Evolutionary conservation across 1,139 yeast genomes (phyloP).

Genomic region (Kodamaea suecica): DNA sequence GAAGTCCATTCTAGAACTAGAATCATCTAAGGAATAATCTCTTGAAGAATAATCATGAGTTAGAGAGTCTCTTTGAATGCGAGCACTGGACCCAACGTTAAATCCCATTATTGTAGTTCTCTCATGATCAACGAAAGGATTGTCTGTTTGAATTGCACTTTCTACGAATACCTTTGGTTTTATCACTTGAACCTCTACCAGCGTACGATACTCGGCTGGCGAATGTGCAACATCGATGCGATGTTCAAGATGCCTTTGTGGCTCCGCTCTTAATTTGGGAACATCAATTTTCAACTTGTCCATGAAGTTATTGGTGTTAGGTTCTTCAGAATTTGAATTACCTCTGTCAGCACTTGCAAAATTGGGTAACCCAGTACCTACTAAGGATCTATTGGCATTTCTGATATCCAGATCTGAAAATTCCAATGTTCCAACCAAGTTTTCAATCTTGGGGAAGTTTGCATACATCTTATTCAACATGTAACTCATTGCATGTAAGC

Average conservation of each 20-base stretch:
- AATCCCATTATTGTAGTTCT: conserved; percentile 9
- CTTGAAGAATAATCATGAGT: too few species aligned
- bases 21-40: conserved; percentile 2
- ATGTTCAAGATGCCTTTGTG: conserved; percentile 1
- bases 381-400: conserved; percentile 64
- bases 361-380: conserved; percentile 61
- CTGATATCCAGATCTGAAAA: conserved; percentile 68
- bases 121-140: conserved; percentile 13
- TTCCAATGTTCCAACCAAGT: conserved; percentile 58
- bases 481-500: conserved; percentile 84
- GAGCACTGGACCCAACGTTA: conserved; percentile 13
- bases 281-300: conserved; percentile 10
- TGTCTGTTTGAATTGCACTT: conserved; percentile 17
- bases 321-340: conserved; percentile 9
- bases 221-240: conserved; percentile 1
- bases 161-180: conserved; percentile 11
- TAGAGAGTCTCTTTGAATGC: conserved; percentile 1
- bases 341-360: conserved; percentile 48
- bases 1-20: background rate
- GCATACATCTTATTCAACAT: conserved; percentile 51
- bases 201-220: conserved; percentile 3
- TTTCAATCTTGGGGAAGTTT: conserved; percentile 61
- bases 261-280: conserved; percentile 1
- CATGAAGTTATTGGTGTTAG: conserved; percentile 12
- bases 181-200: background rate